Base-by-base conservation (phyloP, 2,329 filamentous ascomycete genomes). In the Aspergillus calidoustus region DNA sequence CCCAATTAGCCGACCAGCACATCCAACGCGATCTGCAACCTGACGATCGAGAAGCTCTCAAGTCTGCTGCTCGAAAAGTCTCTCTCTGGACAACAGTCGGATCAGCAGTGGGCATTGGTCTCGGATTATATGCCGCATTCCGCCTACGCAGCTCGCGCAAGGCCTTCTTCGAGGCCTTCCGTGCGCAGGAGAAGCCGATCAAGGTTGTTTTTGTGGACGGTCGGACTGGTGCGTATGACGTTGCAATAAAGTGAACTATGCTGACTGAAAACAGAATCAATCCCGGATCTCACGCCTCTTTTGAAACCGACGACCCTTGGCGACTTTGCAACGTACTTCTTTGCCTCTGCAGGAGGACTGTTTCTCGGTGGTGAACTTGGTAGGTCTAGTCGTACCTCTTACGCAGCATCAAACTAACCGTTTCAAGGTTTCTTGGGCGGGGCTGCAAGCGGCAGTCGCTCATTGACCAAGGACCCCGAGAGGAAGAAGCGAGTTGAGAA, bases 181-280 rank as follows among this genome's bases (percentile, higher is more conserved):
- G 83, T 22, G 82, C 87, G 0, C 76, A 82, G 55, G 86, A 90
- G 71, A 86, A 84, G 72, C 89, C 89, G 0, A 85, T 83, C 0
- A 81, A 86, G 57, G 82, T 91, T 6, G 76, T 83, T 15, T 91
- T 91, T 72, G 82, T 85, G 0, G 83, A 85, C 65, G 89, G 88
- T 0, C 79, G 86, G 19, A 82, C 82, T 54, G 83, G 86, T 86
- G 72, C 25, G 74, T 17, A 6, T 1, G 5, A n/a, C 28, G 11
- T 22, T 34, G 2, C 48, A 43, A n/a, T 50, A 3, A 17, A 19
- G 19, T 19, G 19, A 19, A 19, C 19, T 19, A 19, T 19, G 19
- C 2, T 19, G 19, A 19, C 19, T 19, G 19, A 19, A 5, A 5
- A 48, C 68, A 87, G 87, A 89, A 69, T 70, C 82, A 0, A 77